Percentiles rank a stretch among this genome's conserved stretches.
Conservation (phyloP, 169 alveolate species). For the Babesia bovis region DNA sequence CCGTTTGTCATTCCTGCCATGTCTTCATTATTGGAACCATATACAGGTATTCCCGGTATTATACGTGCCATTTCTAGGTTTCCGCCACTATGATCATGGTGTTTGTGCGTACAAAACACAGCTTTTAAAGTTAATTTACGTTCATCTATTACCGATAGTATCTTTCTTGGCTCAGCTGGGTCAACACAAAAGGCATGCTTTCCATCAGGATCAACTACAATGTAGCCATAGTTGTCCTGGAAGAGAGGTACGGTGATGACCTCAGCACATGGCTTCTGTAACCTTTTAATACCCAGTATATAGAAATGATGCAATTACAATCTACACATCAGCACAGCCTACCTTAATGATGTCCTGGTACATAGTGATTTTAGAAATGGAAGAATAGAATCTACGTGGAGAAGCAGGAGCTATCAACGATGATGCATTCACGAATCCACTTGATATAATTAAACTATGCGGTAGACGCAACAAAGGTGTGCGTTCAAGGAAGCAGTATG, state of each 20-base stretch:
- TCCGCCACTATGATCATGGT: constrained; percentile 79
- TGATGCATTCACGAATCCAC: background rate
- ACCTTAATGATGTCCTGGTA: constrained; percentile 41
- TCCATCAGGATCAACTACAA: constrained; percentile 39
- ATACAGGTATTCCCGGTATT: constrained; percentile 77
- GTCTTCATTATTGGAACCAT: constrained; percentile 86
- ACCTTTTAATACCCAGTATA: background rate
- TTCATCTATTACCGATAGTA: constrained; percentile 9
- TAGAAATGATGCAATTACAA: background rate
- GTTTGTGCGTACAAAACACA: constrained; percentile 66
- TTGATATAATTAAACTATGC: background rate
- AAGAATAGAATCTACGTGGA: background rate
- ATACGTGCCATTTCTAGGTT: constrained; percentile 70
- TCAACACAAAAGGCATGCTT: constrained; percentile 52
- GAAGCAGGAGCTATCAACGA: background rate
- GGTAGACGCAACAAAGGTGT: background rate
- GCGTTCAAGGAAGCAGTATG: background rate
- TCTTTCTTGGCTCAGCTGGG: constrained; percentile 63
- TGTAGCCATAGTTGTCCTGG: constrained; percentile 61
- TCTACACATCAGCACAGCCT: background rate
- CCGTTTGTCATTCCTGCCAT: constrained; percentile 85
- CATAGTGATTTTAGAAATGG: constrained; percentile 1
- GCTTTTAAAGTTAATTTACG: background rate
- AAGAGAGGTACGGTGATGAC: constrained; percentile 51
- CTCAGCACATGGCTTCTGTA: constrained; percentile 60